phyloP scores from a whole-genome alignment of 345 rosid species.

The Brassica napus region Da-Ae NC_063446.1:34464501-34465000 shows the following conservation, averaged over 20 bases:
- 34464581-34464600: background rate
- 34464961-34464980: background rate
- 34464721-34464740: background rate
- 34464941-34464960: slow-evolving; percentile 4
- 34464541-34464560: too few species aligned
- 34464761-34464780: slow-evolving; percentile 25
- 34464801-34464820: background rate
- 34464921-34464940: background rate
- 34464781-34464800: background rate
- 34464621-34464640: slow-evolving; percentile 3
- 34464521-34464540: too few species aligned
- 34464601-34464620: background rate
- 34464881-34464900: slow-evolving; percentile 1
- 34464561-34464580: too few species aligned
- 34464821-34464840: background rate
- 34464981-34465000: background rate
- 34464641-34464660: background rate
- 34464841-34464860: slow-evolving; percentile 32
- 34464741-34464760: background rate
- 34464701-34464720: background rate
- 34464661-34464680: slow-evolving; percentile 13
- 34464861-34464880: slow-evolving; percentile 16
- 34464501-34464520: too few species aligned
- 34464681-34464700: slow-evolving; percentile 5
- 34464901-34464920: slow-evolving; percentile 48